Evolutionary conservation across 257 asterid genomes (phyloP), one percentile per base, ranked within the genome.

Genomic region (Datura wrightii): DNA sequence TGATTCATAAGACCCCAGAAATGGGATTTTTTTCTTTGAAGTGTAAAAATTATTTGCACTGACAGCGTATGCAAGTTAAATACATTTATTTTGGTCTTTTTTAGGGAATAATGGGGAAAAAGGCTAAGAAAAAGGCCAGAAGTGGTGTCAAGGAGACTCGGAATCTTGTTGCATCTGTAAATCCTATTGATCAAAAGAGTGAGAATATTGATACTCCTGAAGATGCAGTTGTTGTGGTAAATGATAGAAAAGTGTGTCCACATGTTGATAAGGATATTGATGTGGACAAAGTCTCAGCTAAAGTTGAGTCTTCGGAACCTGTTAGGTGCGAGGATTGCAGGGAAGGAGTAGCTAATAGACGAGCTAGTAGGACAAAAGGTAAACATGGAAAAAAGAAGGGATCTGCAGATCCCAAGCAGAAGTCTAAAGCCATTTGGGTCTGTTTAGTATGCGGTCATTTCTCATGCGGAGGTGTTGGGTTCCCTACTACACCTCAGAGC

Each of bases 381-480:
- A 95, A 92, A 82, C 97, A 88, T 0, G 94, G 92, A 31, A 95
- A 92, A 56, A 88, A 86, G 55, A 95, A 93, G 81, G 93, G 93
- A 81, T 91, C 91, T 46, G 83, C 42, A 55, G 90, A 82, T 15
- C 60, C 60, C 19, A 48, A 76, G 62, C 15, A 76, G 31, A 14
- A 52, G 62, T 76, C 46, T 76, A 93, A 83, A 86, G 89, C 96
- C 65, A 91, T 93, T 82, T 96, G 98, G 99, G 86, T 96, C 83
- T 96, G 99, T 85, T 85, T 96, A 89, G 93, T 81, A 66, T 96
- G 98, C 42, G 98, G 97, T 10, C 92, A 91, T 90, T 90, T 92
- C 80, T 91, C 97, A 7, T 96, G 99, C 76, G 98, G 99, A 81
- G 99, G 97, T 66, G 91, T 90, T 82, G 98, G 98, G 71, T 82